Conservation (phyloP, 2,329 filamentous ascomycete species). For the Colletotrichum salicis region DNA sequence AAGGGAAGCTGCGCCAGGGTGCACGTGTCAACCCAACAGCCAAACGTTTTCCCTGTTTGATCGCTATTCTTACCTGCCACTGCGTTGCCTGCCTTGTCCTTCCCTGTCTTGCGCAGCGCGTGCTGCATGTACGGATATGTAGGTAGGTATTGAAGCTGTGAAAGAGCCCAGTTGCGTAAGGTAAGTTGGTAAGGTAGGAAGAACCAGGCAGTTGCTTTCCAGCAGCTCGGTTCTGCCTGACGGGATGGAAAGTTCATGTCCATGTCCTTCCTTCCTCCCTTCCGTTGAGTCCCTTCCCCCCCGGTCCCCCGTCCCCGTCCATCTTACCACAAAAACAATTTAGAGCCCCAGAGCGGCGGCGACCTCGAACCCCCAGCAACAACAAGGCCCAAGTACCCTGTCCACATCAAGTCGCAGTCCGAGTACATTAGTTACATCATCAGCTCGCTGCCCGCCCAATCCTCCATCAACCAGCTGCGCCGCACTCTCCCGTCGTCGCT, state of each 20-base stretch:
- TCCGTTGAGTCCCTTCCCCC: too few relatives aligned
- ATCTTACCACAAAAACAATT: neutral
- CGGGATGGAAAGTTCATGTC: neutral
- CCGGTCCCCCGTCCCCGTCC: neutral
- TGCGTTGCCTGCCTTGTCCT: conserved; percentile 5
- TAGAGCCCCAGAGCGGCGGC: neutral
- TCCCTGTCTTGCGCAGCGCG: neutral
- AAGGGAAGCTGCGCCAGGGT: conserved; percentile 32
- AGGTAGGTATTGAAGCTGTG: neutral
- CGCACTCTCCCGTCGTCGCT: neutral
- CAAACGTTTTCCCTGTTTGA: conserved; percentile 33
- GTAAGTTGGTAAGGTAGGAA: neutral
- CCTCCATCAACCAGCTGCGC: conserved; percentile 4
- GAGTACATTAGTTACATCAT: conserved; percentile 36
- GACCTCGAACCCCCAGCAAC: conserved; percentile 3
- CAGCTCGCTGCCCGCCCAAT: conserved; percentile 10
- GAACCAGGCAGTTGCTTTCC: neutral
- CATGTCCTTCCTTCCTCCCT: neutral
- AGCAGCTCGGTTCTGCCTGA: conserved; percentile 6
- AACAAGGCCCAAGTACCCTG: conserved; percentile 27
- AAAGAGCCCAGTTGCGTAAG: too few relatives aligned
- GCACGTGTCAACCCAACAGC: conserved; percentile 36
- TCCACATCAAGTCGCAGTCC: conserved; percentile 18
- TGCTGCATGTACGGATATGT: neutral
- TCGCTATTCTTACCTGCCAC: conserved; percentile 30